phyloP scores from a whole-genome alignment of 2,329 filamentous ascomycete genomes.

The Blastomyces parvus region DNA sequence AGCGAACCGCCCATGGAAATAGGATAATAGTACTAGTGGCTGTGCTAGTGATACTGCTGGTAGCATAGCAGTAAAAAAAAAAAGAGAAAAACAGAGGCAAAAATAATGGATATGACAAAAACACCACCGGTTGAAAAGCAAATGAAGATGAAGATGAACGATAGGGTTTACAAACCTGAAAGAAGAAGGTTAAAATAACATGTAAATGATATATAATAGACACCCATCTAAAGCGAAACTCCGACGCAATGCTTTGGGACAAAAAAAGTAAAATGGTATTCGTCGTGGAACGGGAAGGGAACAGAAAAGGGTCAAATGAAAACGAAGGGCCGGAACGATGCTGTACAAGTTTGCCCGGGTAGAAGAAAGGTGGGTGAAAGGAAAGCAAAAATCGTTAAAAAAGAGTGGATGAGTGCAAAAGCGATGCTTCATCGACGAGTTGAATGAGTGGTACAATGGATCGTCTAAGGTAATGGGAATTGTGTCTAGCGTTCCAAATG shows the following conservation, averaged over 20 bases:
- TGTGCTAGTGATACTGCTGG: no score
- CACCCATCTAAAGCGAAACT: conserved; percentile 3
- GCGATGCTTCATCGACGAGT: neutral
- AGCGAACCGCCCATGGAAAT: no score
- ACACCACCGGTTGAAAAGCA: neutral
- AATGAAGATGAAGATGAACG: neutral
- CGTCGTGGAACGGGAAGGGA: neutral
- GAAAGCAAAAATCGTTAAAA: neutral
- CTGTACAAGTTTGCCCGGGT: neutral
- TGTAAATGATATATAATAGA: no score
- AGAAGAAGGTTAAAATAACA: neutral
- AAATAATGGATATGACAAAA: no score
- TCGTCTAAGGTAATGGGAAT: neutral
- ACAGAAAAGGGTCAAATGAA: neutral
- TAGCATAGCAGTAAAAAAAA: no score
- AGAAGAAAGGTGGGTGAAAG: no score
- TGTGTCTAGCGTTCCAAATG: no score
- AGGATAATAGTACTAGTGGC: no score
- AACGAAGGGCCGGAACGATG: neutral
- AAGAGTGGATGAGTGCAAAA: no score
- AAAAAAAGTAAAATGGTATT: neutral
- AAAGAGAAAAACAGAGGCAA: no score
- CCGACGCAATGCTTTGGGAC: neutral
- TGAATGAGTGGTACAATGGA: neutral
- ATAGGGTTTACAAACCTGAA: no score